Evolutionary conservation across 2,329 filamentous ascomycete species (phyloP).

Genomic region (Aspergillus nomiae): DNA sequence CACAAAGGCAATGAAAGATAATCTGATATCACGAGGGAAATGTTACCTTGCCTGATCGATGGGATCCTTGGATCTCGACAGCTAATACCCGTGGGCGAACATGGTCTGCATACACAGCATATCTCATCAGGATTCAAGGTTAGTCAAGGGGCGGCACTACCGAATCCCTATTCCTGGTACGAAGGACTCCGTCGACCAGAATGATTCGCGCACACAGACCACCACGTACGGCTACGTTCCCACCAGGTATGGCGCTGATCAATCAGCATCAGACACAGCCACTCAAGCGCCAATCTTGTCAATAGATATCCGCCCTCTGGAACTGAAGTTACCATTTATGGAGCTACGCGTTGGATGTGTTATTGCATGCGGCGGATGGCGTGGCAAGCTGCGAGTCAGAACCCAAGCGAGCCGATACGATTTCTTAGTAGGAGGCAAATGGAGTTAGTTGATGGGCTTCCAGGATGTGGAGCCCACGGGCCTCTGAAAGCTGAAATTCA

Average conservation of each 20-base stretch:
- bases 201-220: constrained; percentile 2
- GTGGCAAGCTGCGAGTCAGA: constrained; percentile 24
- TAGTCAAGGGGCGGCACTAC: not conserved
- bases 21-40: not conserved
- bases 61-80: not conserved
- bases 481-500: constrained; percentile 12
- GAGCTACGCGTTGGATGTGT: not conserved
- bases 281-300: constrained; percentile 6
- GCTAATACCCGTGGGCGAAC: not conserved
- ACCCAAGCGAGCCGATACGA: constrained; percentile 12
- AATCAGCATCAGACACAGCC: not conserved
- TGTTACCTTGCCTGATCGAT: not conserved
- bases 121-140: constrained; percentile 1
- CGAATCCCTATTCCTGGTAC: not conserved
- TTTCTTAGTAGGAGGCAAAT: constrained; percentile 13
- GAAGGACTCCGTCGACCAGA: not conserved
- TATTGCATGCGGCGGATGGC: constrained; percentile 23
- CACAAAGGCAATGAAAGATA: not conserved
- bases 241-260: not conserved
- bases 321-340: constrained; percentile 2
- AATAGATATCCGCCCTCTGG: constrained; percentile 1
- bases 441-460: constrained; percentile 9
- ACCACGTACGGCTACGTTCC: not conserved
- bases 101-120: constrained; percentile 1
- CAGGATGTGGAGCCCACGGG: constrained; percentile 19